Conservation (phyloP, 495 filamentous ascomycete species). For the Lepidopterella palustris region DNA sequence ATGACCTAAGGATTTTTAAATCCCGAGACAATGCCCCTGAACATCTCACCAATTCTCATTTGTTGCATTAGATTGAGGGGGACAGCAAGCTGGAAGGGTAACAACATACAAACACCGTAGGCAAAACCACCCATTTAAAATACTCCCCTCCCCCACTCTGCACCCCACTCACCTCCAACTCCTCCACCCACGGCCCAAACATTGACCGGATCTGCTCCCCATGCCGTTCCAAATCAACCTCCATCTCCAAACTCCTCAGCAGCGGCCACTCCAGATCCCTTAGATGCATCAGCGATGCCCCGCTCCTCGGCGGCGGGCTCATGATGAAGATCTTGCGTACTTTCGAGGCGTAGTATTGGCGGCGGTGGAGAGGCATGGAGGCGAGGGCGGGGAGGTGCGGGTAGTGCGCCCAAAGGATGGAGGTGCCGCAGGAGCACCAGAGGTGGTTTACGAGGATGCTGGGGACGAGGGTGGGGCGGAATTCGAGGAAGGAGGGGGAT, state of each 20-base stretch:
- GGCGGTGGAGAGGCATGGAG: constrained; percentile 8
- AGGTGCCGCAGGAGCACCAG: constrained; percentile 23
- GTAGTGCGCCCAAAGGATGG: constrained; percentile 22
- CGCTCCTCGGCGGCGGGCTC: constrained; percentile 8
- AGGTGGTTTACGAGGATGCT: constrained; percentile 19
- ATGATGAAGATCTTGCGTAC: constrained; percentile 16
- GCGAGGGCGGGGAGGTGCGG: constrained; percentile 23
- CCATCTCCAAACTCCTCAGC: constrained; percentile 18
- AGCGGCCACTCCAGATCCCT: constrained; percentile 16
- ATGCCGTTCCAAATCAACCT: constrained; percentile 20
- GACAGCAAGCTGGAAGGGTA: no score
- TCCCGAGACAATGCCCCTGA: neutral
- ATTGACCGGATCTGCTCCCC: constrained; percentile 12
- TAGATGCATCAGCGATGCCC: constrained; percentile 7
- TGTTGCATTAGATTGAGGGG: no score
- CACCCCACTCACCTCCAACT: constrained; percentile 16
- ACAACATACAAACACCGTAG: constrained; percentile 14
- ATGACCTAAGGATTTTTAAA: neutral
- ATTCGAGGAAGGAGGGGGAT: constrained; percentile 22
- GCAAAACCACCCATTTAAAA: constrained; percentile 10
- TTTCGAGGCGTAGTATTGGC: constrained; percentile 27
- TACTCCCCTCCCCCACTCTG: constrained; percentile 8
- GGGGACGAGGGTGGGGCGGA: constrained; percentile 24
- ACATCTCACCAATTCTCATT: no score
- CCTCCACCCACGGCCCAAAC: constrained; percentile 12